A percentile compares a stretch with the other conserved stretches of the same genome.
phyloP scores from a whole-genome alignment of 148 eudicot species.

The Hydrangea macrophylla region DNA sequence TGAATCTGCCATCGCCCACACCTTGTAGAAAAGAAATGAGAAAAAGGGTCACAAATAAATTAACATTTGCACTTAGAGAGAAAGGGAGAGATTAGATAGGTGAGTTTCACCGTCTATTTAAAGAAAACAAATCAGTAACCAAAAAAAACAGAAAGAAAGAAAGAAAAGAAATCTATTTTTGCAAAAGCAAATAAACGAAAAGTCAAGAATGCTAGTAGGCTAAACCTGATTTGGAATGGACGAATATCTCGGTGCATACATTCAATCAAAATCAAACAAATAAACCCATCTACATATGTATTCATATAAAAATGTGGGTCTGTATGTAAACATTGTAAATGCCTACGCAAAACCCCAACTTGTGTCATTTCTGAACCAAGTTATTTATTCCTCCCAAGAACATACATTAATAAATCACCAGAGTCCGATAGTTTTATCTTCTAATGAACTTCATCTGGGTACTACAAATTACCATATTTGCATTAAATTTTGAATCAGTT shows the following conservation, averaged over 20 bases:
- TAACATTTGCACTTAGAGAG: not conserved
- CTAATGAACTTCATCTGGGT: no score
- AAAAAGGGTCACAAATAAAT: not conserved
- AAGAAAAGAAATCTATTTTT: not conserved
- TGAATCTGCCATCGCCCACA: slow-evolving; percentile 94
- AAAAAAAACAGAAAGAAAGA: no score
- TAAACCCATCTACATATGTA: not conserved
- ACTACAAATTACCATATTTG: no score
- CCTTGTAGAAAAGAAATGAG: slow-evolving; percentile 28
- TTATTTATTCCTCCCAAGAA: no score
- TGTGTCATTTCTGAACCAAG: no score
- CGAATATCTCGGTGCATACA: not conserved
- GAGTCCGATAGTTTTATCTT: no score
- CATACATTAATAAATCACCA: no score
- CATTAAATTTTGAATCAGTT: no score
- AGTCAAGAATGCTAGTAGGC: not conserved
- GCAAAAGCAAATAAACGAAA: not conserved
- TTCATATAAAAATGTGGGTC: no score
- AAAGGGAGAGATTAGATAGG: not conserved
- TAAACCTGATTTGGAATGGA: not conserved
- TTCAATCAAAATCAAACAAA: not conserved
- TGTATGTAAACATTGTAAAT: not conserved
- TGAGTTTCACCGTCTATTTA: no score
- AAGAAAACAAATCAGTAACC: no score
- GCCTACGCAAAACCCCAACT: no score